Conservation (phyloP, 352 stramenopile species). For the Thraustochytrium striatum region DNA sequence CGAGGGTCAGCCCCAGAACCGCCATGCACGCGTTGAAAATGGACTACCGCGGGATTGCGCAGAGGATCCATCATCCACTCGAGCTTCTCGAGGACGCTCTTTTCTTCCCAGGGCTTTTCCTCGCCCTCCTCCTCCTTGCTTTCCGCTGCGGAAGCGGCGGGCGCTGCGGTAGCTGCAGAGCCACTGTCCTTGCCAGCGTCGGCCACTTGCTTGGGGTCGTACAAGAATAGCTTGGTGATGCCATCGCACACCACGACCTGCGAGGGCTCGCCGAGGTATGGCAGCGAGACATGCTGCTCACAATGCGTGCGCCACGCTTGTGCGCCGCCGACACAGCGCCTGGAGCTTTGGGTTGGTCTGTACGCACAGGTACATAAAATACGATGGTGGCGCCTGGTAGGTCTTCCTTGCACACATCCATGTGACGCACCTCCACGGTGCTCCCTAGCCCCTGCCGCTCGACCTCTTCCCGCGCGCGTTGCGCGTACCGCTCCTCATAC, state of each 20-base stretch:
- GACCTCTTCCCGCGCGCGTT: slow-evolving; percentile 15
- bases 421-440: slow-evolving; percentile 7
- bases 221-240: slow-evolving; percentile 32
- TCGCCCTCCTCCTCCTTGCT: not conserved
- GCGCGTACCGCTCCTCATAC: slow-evolving; percentile 21
- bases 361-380: slow-evolving; percentile 40
- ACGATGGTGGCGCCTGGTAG: slow-evolving; percentile 5
- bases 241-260: slow-evolving; percentile 25
- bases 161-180: not conserved
- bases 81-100: not conserved
- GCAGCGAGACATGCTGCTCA: slow-evolving; percentile 33
- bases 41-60: slow-evolving; percentile 31
- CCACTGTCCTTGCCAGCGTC: not conserved
- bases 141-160: not conserved
- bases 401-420: slow-evolving; percentile 11
- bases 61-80: slow-evolving; percentile 41
- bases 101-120: not conserved
- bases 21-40: slow-evolving; percentile 39
- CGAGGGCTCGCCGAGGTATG: slow-evolving; percentile 24
- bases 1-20: not conserved
- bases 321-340: not conserved
- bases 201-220: not conserved
- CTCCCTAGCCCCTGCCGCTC: not conserved
- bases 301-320: not conserved
- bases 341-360: not conserved